Evolutionary conservation across 441 rosid species (phyloP).

Genomic region (Populus tomentosa): DNA sequence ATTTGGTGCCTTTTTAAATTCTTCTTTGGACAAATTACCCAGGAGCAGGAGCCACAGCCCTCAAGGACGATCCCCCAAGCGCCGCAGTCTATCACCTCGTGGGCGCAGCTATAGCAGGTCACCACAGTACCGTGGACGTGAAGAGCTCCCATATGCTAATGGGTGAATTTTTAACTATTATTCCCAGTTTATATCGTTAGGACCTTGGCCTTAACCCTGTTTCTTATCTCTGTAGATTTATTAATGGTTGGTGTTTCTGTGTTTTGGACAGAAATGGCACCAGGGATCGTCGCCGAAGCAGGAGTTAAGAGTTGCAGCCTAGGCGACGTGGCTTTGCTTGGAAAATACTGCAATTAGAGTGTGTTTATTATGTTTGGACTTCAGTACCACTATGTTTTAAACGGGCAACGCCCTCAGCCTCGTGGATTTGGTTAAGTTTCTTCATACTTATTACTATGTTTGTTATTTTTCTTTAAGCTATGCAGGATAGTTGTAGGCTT

Average conservation of each 20-base stretch:
- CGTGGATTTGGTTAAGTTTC: slow-evolving; percentile 73
- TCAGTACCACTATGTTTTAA: slow-evolving; percentile 56
- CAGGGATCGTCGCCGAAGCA: slow-evolving; percentile 84
- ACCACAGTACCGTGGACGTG: no score
- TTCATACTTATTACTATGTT: slow-evolving; percentile 37
- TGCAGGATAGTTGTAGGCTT: slow-evolving; percentile 20
- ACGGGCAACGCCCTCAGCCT: slow-evolving; percentile 58
- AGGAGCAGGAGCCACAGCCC: slow-evolving; percentile 73
- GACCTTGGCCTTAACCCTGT: not conserved
- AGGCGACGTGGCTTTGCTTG: slow-evolving; percentile 16
- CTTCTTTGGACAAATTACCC: not conserved
- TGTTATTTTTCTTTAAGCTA: slow-evolving; percentile 28
- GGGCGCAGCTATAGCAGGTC: no score
- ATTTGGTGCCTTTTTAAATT: not conserved
- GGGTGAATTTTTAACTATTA: slow-evolving; percentile 39
- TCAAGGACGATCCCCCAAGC: slow-evolving; percentile 56
- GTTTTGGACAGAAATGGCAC: slow-evolving; percentile 63
- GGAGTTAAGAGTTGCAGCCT: slow-evolving; percentile 56
- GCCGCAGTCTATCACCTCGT: slow-evolving; percentile 64
- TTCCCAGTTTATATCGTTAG: not conserved
- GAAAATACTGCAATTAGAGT: slow-evolving; percentile 35
- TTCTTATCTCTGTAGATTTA: not conserved
- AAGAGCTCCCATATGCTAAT: slow-evolving; percentile 23
- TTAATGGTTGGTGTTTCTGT: not conserved
- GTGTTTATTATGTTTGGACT: slow-evolving; percentile 61